Percentiles rank a stretch among this genome's conserved stretches.
phyloP scores from a whole-genome alignment of 2,329 filamentous ascomycete species.

The Hypomyces rosellus region DNA sequence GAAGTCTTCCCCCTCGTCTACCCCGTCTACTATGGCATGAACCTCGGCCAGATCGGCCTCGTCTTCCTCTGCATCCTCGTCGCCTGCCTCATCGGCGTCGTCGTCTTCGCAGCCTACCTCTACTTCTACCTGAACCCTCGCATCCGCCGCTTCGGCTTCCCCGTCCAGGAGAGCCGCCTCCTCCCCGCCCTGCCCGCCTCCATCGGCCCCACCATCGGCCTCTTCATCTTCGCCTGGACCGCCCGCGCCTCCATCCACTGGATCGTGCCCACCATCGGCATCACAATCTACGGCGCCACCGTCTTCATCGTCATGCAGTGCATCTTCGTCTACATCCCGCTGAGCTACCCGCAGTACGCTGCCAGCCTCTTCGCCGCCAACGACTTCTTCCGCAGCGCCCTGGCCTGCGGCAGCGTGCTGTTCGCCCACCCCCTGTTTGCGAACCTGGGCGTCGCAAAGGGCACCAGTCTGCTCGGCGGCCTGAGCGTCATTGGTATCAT shows the following conservation, averaged over 20 bases:
- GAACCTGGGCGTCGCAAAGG: constrained; percentile 53
- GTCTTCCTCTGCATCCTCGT: constrained; percentile 56
- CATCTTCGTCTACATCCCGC: constrained; percentile 54
- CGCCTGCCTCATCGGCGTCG: constrained; percentile 47
- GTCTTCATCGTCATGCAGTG: constrained; percentile 53
- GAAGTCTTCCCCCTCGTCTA: constrained; percentile 63
- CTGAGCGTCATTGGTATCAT: constrained; percentile 46
- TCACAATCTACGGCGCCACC: constrained; percentile 45
- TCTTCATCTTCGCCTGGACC: constrained; percentile 58
- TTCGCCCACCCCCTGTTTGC: constrained; percentile 54
- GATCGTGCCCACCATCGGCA: constrained; percentile 51
- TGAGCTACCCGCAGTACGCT: constrained; percentile 50
- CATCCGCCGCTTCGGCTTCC: constrained; percentile 42
- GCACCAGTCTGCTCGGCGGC: constrained; percentile 51
- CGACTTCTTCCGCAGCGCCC: constrained; percentile 50
- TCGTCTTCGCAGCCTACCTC: constrained; percentile 45
- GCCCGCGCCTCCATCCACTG: constrained; percentile 45
- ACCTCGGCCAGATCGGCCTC: constrained; percentile 49
- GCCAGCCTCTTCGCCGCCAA: constrained; percentile 56
- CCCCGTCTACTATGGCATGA: constrained; percentile 53
- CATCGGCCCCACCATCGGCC: constrained; percentile 49
- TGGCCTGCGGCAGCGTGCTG: constrained; percentile 55
- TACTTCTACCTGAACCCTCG: constrained; percentile 46
- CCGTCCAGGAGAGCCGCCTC: constrained; percentile 47
- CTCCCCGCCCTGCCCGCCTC: constrained; percentile 48